Conservation (phyloP, 2,329 filamentous ascomycete genomes). For the Exophiala viscosa region DNA sequence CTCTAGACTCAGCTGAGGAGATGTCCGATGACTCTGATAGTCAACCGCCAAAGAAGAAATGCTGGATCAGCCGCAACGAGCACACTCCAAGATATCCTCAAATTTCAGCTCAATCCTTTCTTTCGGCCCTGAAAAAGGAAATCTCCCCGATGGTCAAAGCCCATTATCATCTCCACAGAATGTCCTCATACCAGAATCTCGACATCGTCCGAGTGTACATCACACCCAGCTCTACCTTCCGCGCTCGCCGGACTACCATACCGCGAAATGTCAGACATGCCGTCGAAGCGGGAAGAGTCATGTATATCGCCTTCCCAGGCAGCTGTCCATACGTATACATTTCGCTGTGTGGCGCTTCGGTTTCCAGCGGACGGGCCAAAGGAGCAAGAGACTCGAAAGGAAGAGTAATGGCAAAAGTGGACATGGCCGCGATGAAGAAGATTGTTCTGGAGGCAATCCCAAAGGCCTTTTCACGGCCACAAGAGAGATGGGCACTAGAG, state of each 20-base stretch:
- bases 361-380: slow-evolving; percentile 31
- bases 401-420: slow-evolving; percentile 15
- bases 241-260: slow-evolving; percentile 34
- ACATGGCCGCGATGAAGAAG: slow-evolving; percentile 33
- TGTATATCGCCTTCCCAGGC: slow-evolving; percentile 80
- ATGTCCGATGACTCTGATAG: slow-evolving; percentile 18
- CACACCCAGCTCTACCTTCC: slow-evolving; percentile 71
- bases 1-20: slow-evolving; percentile 20
- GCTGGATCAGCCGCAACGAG: slow-evolving; percentile 23
- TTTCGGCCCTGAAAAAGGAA: slow-evolving; percentile 70
- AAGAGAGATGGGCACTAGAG: slow-evolving; percentile 66
- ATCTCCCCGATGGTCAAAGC: slow-evolving; percentile 76
- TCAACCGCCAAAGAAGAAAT: slow-evolving; percentile 29
- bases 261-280: slow-evolving; percentile 37
- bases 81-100: slow-evolving; percentile 29
- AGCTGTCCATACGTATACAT: slow-evolving; percentile 72
- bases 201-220: slow-evolving; percentile 75
- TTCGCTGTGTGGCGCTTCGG: slow-evolving; percentile 46
- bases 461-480: slow-evolving; percentile 72
- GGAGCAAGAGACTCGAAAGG: slow-evolving; percentile 5
- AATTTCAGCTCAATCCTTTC: slow-evolving; percentile 70
- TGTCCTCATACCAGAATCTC: slow-evolving; percentile 52
- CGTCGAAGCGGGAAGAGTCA: slow-evolving; percentile 63
- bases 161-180: slow-evolving; percentile 73
- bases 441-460: slow-evolving; percentile 76